A percentile compares a stretch with the other conserved stretches of the same genome.
phyloP scores from a whole-genome alignment of 352 stramenopile species.

The Phytophthora pluvialis region DNA sequence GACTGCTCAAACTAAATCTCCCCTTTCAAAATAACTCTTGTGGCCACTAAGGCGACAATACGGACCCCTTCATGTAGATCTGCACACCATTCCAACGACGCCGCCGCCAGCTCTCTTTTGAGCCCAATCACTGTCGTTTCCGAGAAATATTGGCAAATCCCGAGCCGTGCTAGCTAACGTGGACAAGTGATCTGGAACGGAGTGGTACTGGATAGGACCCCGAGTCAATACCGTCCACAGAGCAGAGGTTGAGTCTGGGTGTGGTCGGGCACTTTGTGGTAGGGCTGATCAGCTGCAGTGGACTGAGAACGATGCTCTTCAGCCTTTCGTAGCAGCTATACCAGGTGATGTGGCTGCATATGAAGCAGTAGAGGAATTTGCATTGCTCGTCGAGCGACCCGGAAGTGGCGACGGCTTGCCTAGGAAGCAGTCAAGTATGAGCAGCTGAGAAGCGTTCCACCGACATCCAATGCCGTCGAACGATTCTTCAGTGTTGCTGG shows the following conservation, averaged over 20 bases:
- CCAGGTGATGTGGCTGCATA: neutral
- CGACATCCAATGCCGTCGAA: conserved; percentile 3
- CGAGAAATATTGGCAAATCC: too few species aligned
- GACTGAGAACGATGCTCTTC: conserved; percentile 1
- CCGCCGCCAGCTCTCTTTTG: too few species aligned
- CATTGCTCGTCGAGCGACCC: neutral
- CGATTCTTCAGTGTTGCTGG: conserved; percentile 10
- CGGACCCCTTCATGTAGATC: too few species aligned
- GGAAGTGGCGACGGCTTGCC: neutral
- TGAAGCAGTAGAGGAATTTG: neutral
- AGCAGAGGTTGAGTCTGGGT: conserved; percentile 9
- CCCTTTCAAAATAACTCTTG: too few species aligned
- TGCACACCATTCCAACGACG: too few species aligned
- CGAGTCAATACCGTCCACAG: conserved; percentile 11
- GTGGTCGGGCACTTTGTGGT: neutral
- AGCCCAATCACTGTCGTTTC: too few species aligned
- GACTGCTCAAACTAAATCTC: too few species aligned
- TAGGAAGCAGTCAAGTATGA: too few species aligned
- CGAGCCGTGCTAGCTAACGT: too few species aligned
- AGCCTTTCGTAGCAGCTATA: neutral
- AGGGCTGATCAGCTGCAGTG: neutral
- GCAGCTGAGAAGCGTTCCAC: neutral
- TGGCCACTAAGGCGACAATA: too few species aligned
- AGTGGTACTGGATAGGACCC: too few species aligned
- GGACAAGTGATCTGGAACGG: neutral